A percentile compares a stretch with the other conserved stretches of the same genome.
Conservation (phyloP, 1,139 yeast genomes). For the Geotrichum restrictum region DNA sequence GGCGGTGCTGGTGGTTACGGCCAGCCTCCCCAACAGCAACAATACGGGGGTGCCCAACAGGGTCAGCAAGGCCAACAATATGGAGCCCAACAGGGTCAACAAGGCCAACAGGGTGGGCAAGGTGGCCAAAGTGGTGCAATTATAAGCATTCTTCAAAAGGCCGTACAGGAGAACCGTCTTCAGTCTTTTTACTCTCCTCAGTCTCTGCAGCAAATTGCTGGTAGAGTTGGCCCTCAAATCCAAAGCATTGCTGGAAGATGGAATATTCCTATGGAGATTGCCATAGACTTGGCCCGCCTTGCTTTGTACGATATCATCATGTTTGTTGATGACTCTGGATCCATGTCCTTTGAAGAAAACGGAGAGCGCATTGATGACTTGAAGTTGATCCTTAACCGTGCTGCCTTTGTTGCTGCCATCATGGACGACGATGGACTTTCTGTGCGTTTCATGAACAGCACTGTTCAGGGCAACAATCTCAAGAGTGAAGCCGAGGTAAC, state of each 20-base stretch:
- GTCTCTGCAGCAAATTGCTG: conserved; percentile 34
- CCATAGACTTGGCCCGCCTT: conserved; percentile 34
- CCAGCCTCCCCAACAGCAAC: conserved; percentile 17
- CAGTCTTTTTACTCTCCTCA: conserved; percentile 37
- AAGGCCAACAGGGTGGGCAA: conserved; percentile 11
- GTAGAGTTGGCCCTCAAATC: conserved; percentile 29
- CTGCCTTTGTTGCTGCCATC: conserved; percentile 35
- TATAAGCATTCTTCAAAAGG: conserved; percentile 28
- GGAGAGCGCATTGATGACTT: conserved; percentile 39
- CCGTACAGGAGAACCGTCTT: conserved; percentile 35
- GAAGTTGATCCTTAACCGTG: conserved; percentile 35
- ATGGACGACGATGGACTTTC: conserved; percentile 38
- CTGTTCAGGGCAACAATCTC: conserved; percentile 32
- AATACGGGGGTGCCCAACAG: not conserved
- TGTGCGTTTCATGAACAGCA: conserved; percentile 36
- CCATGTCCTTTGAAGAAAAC: conserved; percentile 39
- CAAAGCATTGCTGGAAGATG: conserved; percentile 30
- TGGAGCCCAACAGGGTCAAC: not conserved
- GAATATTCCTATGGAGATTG: conserved; percentile 36
- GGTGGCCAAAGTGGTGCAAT: conserved; percentile 21
- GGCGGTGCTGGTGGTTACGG: conserved; percentile 16
- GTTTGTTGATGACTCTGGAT: conserved; percentile 38
- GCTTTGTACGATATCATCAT: conserved; percentile 38
- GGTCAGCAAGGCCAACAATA: not conserved
- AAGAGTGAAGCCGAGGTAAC: conserved; percentile 32